These are phyloP conservation scores for Harrya chromipes DNA, from an alignment of 768 basidiomycete species.

Conservation along the genomic window DNA sequence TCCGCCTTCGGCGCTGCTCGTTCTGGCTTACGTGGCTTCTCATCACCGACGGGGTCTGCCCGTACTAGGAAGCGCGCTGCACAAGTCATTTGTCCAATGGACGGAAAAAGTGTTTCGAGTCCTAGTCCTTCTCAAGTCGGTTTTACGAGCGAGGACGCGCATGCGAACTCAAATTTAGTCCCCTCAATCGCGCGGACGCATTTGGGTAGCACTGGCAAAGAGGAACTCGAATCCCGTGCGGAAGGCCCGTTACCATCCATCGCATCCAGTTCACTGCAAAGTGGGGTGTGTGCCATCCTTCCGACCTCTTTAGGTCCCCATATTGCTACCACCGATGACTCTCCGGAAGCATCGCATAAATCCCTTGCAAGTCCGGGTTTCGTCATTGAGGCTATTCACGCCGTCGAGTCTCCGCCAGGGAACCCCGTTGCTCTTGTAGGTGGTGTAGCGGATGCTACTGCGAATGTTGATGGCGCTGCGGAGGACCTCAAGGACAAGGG, in stretches of 20 bases:
- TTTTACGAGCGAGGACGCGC: not conserved
- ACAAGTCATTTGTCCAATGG: not conserved
- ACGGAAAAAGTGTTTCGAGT: not conserved
- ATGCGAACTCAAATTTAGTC: not conserved
- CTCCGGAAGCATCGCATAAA: not conserved
- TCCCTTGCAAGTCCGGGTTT: not conserved
- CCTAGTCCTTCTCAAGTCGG: not conserved
- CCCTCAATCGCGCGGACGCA: not conserved
- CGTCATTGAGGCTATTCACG: not conserved
- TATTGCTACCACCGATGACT: not conserved
- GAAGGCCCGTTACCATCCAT: not conserved
- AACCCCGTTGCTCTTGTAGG: not conserved
- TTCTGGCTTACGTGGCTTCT: not conserved
- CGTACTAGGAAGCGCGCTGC: conserved; percentile 2
- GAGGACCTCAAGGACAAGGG: conserved; percentile 5
- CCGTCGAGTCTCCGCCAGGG: not conserved
- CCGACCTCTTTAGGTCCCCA: not conserved
- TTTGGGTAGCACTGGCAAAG: not conserved
- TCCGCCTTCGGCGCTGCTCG: not conserved
- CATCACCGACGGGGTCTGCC: not conserved
- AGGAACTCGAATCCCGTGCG: not conserved
- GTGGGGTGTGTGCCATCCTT: not conserved
- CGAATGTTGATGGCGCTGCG: not conserved
- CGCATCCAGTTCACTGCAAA: not conserved
- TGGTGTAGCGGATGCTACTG: not conserved